A percentile compares a stretch with the other conserved stretches of the same genome.
These are phyloP conservation scores for Podaxis sp. DNA, from an alignment of 768 basidiomycete species.

Conservation along the genomic window DNA sequence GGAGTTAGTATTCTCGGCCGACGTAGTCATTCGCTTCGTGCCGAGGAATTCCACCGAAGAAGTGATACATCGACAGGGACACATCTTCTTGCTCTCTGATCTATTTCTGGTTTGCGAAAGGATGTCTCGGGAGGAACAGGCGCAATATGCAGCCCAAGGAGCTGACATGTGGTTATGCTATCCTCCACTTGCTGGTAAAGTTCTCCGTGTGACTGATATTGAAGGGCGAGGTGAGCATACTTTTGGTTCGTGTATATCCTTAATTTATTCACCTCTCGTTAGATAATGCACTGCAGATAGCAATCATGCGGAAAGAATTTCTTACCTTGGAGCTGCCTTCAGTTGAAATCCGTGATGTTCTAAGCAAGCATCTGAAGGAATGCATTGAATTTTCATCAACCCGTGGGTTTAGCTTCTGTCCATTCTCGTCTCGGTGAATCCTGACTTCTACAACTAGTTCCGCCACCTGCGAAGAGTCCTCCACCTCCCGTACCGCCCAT, in stretches of 20 bases:
- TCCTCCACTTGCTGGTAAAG: conserved; percentile 93
- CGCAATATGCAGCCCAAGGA: conserved; percentile 43
- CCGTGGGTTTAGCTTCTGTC: conserved; percentile 43
- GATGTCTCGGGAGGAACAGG: conserved; percentile 64
- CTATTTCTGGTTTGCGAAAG: conserved; percentile 88
- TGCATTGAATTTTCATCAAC: conserved; percentile 79
- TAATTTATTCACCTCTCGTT: conserved; percentile 5
- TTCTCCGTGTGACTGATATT: conserved; percentile 66
- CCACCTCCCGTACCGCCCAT: conserved; percentile 63
- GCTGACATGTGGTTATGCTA: conserved; percentile 91
- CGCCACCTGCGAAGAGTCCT: conserved; percentile 56
- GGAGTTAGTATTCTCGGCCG: conserved; percentile 65
- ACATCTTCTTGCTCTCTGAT: conserved; percentile 88
- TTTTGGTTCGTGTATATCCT: not conserved
- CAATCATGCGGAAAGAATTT: conserved; percentile 86
- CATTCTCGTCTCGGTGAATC: not conserved
- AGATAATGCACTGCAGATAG: conserved; percentile 74
- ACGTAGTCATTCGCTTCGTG: conserved; percentile 72
- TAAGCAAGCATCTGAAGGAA: conserved; percentile 70
- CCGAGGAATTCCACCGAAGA: conserved; percentile 72
- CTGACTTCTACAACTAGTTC: conserved; percentile 31
- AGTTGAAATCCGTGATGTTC: conserved; percentile 49
- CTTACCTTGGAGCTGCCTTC: conserved; percentile 64
- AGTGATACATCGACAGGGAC: conserved; percentile 71
- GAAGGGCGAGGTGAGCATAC: conserved; percentile 50